Conservation (phyloP, 306 rosid species). For the Malus fusca region DNA sequence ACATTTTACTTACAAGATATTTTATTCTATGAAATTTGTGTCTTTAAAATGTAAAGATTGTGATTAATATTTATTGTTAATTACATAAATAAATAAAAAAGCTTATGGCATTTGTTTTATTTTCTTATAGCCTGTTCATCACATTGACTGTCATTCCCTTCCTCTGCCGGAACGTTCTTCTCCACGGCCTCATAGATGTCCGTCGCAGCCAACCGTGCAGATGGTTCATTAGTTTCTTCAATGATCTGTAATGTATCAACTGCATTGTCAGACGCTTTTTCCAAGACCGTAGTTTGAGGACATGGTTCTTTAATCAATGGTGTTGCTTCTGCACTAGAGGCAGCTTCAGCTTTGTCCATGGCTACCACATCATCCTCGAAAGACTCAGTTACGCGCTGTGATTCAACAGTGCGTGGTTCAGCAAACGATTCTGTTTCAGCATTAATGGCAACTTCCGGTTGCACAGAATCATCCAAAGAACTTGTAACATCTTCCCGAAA, state of each 20-base stretch:
- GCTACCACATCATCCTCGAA: constrained; percentile 13
- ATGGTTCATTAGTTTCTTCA: constrained; percentile 11
- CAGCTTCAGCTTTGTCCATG: constrained; percentile 21
- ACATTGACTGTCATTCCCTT: constrained; percentile 8
- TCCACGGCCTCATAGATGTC: not conserved
- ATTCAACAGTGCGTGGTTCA: not conserved
- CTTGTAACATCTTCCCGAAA: constrained; percentile 11
- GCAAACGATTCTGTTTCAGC: constrained; percentile 2
- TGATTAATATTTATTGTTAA: too few relatives aligned
- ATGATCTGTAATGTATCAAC: constrained; percentile 8
- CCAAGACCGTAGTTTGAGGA: constrained; percentile 15
- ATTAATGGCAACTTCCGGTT: constrained; percentile 12
- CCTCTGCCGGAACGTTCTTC: not conserved
- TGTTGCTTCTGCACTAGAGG: constrained; percentile 12
- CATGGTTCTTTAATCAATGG: constrained; percentile 13
- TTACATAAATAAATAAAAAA: not conserved
- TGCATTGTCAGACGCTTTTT: constrained; percentile 3
- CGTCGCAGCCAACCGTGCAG: constrained; percentile 3
- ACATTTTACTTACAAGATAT: too few relatives aligned
- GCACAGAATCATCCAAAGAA: not conserved
- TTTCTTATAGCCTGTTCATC: not conserved
- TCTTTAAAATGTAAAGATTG: too few relatives aligned
- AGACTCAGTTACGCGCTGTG: not conserved
- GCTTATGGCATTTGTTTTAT: not conserved
- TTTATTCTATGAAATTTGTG: too few relatives aligned